Evolutionary conservation across 352 stramenopile genomes (phyloP).

Genomic region (Salisapilia sapeloensis): DNA sequence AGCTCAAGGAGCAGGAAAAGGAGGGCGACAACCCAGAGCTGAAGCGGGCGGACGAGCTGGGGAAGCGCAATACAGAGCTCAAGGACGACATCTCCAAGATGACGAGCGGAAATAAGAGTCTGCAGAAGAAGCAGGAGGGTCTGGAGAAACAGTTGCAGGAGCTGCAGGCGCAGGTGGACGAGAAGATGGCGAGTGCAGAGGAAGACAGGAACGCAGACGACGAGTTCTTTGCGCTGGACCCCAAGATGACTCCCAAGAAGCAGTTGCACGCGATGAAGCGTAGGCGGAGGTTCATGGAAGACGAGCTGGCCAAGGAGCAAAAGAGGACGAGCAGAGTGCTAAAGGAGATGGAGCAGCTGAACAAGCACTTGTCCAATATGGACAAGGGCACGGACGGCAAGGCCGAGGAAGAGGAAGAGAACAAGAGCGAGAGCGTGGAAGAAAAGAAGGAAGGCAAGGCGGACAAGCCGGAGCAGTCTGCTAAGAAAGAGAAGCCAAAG

Average conservation of each 20-base stretch:
- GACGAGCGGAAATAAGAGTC: slow-evolving; percentile 63
- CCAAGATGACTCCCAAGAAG: slow-evolving; percentile 25
- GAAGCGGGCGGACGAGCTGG: slow-evolving; percentile 54
- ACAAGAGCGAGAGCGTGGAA: background rate
- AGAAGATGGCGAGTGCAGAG: slow-evolving; percentile 21
- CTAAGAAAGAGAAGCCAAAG: no score
- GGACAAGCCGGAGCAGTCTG: no score
- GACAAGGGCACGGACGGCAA: slow-evolving; percentile 3
- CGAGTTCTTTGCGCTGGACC: slow-evolving; percentile 56
- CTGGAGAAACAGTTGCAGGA: slow-evolving; percentile 52
- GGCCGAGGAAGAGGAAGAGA: background rate
- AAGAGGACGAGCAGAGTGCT: slow-evolving; percentile 52
- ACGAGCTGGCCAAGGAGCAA: slow-evolving; percentile 68
- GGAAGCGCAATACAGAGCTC: slow-evolving; percentile 50
- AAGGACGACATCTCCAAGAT: slow-evolving; percentile 77
- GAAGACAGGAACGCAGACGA: slow-evolving; percentile 53
- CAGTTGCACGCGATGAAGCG: slow-evolving; percentile 44
- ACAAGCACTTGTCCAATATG: slow-evolving; percentile 43
- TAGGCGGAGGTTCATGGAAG: slow-evolving; percentile 52
- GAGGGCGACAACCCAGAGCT: slow-evolving; percentile 66
- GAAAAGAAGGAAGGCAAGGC: slow-evolving; percentile 2
- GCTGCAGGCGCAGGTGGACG: slow-evolving; percentile 46
- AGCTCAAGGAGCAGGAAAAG: slow-evolving; percentile 58
- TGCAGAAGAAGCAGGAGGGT: slow-evolving; percentile 59
- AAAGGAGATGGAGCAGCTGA: slow-evolving; percentile 76